Percentiles rank a stretch among this genome's conserved stretches.
Evolutionary conservation across 2,329 filamentous ascomycete species (phyloP).

Genomic region (Neonectria coccinea): DNA sequence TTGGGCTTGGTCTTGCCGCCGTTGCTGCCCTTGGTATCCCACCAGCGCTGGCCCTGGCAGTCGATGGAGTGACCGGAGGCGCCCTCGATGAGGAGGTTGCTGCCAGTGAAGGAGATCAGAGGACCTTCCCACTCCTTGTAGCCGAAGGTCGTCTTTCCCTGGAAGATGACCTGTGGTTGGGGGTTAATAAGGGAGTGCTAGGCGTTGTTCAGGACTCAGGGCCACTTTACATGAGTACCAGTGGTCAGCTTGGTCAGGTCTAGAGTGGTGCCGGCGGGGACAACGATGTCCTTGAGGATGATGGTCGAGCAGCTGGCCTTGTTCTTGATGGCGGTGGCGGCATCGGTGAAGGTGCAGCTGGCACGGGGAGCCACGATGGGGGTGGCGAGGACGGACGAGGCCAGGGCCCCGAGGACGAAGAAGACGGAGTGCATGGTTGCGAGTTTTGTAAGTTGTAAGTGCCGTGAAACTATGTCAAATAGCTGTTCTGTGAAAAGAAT

Average conservation of each 20-base stretch:
- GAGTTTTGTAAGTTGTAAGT: neutral
- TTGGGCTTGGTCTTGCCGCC: conserved; percentile 74
- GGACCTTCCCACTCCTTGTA: conserved; percentile 75
- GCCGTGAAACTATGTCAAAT: neutral
- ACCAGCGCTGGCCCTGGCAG: conserved; percentile 68
- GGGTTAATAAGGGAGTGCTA: conserved; percentile 1
- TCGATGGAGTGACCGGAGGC: conserved; percentile 63
- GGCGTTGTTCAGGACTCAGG: neutral
- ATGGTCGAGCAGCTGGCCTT: conserved; percentile 67
- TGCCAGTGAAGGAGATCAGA: conserved; percentile 71
- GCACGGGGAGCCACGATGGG: conserved; percentile 40
- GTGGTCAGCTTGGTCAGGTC: conserved; percentile 65
- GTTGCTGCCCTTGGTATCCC: conserved; percentile 71
- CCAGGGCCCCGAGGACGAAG: conserved; percentile 46
- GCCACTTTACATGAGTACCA: conserved; percentile 56
- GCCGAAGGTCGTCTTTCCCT: conserved; percentile 74
- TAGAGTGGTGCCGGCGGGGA: conserved; percentile 69
- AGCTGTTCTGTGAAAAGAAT: conserved; percentile 2
- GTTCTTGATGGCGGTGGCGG: conserved; percentile 59
- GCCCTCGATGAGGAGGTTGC: conserved; percentile 64
- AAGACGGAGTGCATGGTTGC: conserved; percentile 33
- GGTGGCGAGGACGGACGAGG: conserved; percentile 39
- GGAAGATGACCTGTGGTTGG: conserved; percentile 62
- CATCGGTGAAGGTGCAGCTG: conserved; percentile 66
- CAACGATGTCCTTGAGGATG: conserved; percentile 62